These are phyloP conservation scores for Arthroderma uncinatum DNA, from an alignment of 2,329 filamentous ascomycete species.

Conservation along the genomic window DNA sequence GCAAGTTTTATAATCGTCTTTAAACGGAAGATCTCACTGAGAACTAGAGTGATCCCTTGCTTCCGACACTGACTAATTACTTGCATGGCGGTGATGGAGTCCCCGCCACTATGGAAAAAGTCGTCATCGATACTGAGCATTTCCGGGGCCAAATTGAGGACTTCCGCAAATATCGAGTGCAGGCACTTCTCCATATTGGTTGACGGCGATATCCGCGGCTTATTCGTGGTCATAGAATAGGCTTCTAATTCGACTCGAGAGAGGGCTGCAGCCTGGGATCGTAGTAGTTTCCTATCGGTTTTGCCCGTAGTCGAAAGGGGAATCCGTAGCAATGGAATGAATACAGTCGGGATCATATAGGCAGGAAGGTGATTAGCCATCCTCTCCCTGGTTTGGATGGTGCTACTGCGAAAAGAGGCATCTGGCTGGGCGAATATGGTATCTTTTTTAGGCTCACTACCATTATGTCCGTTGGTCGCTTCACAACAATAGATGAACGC, in stretches of 20 bases:
- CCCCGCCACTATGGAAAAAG: conserved; percentile 10
- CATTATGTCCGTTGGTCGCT: background rate
- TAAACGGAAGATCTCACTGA: conserved; percentile 9
- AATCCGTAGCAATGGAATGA: background rate
- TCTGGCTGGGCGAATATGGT: background rate
- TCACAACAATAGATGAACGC: background rate
- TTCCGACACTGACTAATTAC: conserved; percentile 6
- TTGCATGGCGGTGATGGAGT: conserved; percentile 14
- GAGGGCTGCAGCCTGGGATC: conserved; percentile 16
- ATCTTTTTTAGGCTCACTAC: background rate
- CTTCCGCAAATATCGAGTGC: conserved; percentile 23
- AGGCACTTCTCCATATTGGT: background rate
- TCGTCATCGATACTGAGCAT: conserved; percentile 7
- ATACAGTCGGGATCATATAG: conserved; percentile 9
- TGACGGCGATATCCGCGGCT: background rate
- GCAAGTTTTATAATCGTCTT: conserved; percentile 7
- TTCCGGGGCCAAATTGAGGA: conserved; percentile 25
- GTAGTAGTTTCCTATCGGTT: conserved; percentile 25
- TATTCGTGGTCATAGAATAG: background rate
- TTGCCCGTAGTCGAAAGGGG: conserved; percentile 27
- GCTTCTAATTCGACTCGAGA: conserved; percentile 14
- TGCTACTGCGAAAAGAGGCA: background rate
- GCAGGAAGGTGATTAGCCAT: background rate
- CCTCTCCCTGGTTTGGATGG: background rate
- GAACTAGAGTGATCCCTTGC: conserved; percentile 4